These are phyloP conservation scores for Talaromyces amestolkiae DNA, from an alignment of 2,329 filamentous ascomycete species.

Conservation along the genomic window DNA sequence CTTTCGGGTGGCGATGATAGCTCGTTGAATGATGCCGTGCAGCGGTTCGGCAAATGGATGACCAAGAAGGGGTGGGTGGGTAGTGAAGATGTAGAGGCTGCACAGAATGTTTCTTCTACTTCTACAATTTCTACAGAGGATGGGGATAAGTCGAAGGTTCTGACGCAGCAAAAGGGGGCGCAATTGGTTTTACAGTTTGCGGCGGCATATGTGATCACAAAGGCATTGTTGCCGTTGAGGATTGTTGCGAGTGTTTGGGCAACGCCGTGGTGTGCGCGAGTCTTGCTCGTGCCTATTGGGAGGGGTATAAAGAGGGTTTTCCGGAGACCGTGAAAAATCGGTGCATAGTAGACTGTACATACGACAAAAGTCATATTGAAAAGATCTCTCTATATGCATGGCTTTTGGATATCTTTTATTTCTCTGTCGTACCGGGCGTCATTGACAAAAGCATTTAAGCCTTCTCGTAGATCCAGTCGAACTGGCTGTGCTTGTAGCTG, in stretches of 20 bases:
- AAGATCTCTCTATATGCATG: slow-evolving; percentile 19
- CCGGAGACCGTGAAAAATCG: slow-evolving; percentile 25
- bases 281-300: slow-evolving; percentile 54
- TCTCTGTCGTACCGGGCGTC: slow-evolving; percentile 13
- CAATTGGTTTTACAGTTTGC: slow-evolving; percentile 67
- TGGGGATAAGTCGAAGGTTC: slow-evolving; percentile 21
- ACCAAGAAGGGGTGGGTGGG: slow-evolving; percentile 75
- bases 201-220: slow-evolving; percentile 87
- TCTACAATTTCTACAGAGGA: slow-evolving; percentile 29
- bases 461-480: slow-evolving; percentile 99
- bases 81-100: slow-evolving; percentile 47
- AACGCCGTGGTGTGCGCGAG: slow-evolving; percentile 85
- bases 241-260: slow-evolving; percentile 78
- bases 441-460: slow-evolving; percentile 35
- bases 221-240: slow-evolving; percentile 74
- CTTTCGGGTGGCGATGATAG: slow-evolving; percentile 35
- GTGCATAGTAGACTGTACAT: not conserved
- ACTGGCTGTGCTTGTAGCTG: slow-evolving; percentile 77
- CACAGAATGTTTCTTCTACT: slow-evolving; percentile 25
- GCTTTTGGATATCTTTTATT: slow-evolving; percentile 11
- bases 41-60: slow-evolving; percentile 74
- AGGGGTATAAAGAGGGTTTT: slow-evolving; percentile 42
- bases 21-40: slow-evolving; percentile 60
- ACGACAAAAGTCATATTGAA: not conserved
- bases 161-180: slow-evolving; percentile 44